These are phyloP conservation scores for Sugiyamaella floridensis DNA, from an alignment of 805 yeast species.

Conservation along the genomic window DNA sequence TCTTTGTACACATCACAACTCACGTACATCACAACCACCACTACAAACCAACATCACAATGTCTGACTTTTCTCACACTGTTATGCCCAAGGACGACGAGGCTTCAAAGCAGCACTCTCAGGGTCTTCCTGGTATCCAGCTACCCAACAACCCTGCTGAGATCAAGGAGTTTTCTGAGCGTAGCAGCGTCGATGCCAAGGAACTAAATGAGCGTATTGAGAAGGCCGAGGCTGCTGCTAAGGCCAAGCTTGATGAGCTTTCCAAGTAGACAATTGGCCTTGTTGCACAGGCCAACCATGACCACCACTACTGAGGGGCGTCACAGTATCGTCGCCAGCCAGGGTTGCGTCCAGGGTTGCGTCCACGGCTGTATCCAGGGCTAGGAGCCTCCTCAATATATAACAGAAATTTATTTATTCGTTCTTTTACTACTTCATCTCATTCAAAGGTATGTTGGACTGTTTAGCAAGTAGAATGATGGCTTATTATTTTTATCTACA, in stretches of 20 bases:
- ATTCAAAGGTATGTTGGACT: neutral
- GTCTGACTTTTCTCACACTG: constrained; percentile 26
- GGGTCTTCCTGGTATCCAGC: constrained; percentile 45
- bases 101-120: constrained; percentile 6
- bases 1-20: too few relatives aligned
- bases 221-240: constrained; percentile 20
- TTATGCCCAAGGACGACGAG: constrained; percentile 28
- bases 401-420: neutral
- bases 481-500: constrained; percentile 39
- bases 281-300: too few relatives aligned
- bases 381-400: neutral
- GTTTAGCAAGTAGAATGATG: neutral
- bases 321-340: neutral
- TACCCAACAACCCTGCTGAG: constrained; percentile 58
- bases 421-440: neutral
- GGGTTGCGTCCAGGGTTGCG: too few relatives aligned
- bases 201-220: constrained; percentile 42
- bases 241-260: constrained; percentile 6
- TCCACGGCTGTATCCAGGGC: neutral
- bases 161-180: constrained; percentile 59
- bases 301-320: too few relatives aligned
- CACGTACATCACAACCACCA: too few relatives aligned
- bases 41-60: constrained; percentile 7
- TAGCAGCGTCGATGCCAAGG: constrained; percentile 48
- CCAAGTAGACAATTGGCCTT: neutral